These are phyloP conservation scores for Dactylellina cionopaga DNA, from an alignment of 2,329 filamentous ascomycete species.

Conservation along the genomic window DNA sequence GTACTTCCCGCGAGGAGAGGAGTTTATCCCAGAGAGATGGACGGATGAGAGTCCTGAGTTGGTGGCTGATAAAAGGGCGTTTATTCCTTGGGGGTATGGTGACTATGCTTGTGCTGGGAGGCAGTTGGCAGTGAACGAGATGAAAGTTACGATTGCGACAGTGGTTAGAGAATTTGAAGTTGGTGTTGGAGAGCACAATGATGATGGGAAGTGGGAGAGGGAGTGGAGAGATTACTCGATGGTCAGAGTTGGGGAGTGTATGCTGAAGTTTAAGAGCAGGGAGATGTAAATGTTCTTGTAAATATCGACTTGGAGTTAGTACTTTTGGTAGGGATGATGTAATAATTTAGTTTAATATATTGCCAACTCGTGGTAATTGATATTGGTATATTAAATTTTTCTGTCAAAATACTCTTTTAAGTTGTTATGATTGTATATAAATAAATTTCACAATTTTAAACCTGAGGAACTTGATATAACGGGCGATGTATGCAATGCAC, in stretches of 20 bases:
- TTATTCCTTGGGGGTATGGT: conserved; percentile 40
- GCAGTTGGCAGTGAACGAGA: conserved; percentile 49
- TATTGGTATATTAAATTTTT: too few relatives aligned
- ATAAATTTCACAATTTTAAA: too few relatives aligned
- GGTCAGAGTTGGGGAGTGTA: conserved; percentile 24
- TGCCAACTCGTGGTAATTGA: too few relatives aligned
- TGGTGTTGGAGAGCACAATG: conserved; percentile 15
- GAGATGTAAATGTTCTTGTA: conserved; percentile 3
- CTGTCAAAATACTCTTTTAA: too few relatives aligned
- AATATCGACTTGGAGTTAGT: background rate
- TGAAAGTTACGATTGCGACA: conserved; percentile 37
- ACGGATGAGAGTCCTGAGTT: conserved; percentile 24
- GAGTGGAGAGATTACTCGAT: conserved; percentile 50
- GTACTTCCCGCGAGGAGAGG: conserved; percentile 63
- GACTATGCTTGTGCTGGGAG: conserved; percentile 46
- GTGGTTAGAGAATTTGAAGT: conserved; percentile 33
- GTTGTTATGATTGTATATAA: too few relatives aligned
- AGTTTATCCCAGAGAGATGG: conserved; percentile 65
- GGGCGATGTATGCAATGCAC: background rate
- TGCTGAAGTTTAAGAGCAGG: conserved; percentile 33
- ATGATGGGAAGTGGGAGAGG: conserved; percentile 19
- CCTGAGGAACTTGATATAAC: too few relatives aligned
- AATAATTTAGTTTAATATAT: too few relatives aligned
- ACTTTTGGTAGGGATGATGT: background rate
- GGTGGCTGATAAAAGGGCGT: conserved; percentile 34